Evolutionary conservation across 305 asterid species (phyloP).

Genomic region (Fraxinus xanthoxyloides): DNA sequence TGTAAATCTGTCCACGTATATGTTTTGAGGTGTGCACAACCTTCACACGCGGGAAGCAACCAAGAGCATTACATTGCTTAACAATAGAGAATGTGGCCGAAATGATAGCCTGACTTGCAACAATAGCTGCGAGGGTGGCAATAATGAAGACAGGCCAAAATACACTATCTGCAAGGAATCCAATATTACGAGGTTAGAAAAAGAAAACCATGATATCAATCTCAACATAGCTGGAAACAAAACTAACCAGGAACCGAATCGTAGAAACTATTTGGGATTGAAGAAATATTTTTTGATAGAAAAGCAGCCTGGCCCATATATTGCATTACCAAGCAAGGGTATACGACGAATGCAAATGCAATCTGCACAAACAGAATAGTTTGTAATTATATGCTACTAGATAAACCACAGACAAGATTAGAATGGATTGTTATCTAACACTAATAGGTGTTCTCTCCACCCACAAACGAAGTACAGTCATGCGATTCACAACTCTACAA

Average conservation of each 20-base stretch:
- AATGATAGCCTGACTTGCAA: constrained; percentile 69
- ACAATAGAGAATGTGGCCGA: constrained; percentile 70
- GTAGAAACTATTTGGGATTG: constrained; percentile 70
- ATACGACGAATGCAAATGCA: constrained; percentile 70
- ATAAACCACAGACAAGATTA: neutral
- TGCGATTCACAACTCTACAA: neutral
- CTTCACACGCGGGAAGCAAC: constrained; percentile 78
- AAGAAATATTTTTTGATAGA: constrained; percentile 62
- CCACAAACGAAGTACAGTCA: neutral
- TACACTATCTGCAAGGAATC: constrained; percentile 49
- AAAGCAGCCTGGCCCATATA: constrained; percentile 99
- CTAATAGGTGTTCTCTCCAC: neutral
- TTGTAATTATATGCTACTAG: neutral
- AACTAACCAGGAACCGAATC: constrained; percentile 82
- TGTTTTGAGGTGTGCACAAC: constrained; percentile 77
- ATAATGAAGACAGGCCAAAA: constrained; percentile 68
- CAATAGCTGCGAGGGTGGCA: constrained; percentile 64
- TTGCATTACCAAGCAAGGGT: constrained; percentile 92
- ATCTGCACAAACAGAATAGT: constrained; percentile 47
- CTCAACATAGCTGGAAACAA: constrained; percentile 5
- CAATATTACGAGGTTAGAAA: constrained; percentile 6
- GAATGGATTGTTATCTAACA: neutral
- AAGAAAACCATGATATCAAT: neutral
- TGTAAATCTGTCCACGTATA: constrained; percentile 71
- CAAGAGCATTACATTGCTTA: constrained; percentile 63